Evolutionary conservation across 495 filamentous ascomycete species (phyloP).

Genomic region (Daldinia grandis): DNA sequence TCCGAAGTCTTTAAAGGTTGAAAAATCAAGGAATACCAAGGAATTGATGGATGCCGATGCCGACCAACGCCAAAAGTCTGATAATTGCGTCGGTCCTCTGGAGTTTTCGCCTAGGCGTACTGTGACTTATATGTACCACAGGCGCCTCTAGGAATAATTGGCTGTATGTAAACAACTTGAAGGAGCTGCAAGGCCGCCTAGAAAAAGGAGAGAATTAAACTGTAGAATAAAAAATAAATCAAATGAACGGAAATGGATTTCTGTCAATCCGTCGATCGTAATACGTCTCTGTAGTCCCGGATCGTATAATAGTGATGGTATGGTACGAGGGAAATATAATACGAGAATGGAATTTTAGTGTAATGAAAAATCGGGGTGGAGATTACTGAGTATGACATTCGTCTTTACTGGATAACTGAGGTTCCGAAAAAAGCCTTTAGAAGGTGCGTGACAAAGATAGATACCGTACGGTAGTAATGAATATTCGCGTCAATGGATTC

Average conservation of each 20-base stretch:
- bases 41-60: background rate
- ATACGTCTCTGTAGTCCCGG: conserved; percentile 21
- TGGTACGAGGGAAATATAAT: conserved; percentile 46
- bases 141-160: conserved; percentile 1
- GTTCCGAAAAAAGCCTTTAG: background rate
- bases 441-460: background rate
- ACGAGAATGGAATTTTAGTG: conserved; percentile 46
- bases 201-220: conserved; percentile 1
- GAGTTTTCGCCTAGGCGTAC: background rate
- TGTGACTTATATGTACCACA: background rate
- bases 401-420: background rate
- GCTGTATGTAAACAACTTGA: background rate
- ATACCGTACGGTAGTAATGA: background rate
- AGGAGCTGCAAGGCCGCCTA: background rate
- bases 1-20: conserved; percentile 34
- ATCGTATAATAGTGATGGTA: conserved; percentile 30
- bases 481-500: background rate
- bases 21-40: conserved; percentile 18
- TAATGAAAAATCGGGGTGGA: conserved; percentile 4
- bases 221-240: background rate
- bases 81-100: conserved; percentile 7
- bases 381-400: background rate
- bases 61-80: conserved; percentile 10
- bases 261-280: conserved; percentile 7
- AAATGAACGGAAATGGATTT: background rate